Percentiles rank a stretch among this genome's conserved stretches.
Evolutionary conservation across 768 basidiomycete species (phyloP).

Genomic region (Kwoniella bestiolae): DNA sequence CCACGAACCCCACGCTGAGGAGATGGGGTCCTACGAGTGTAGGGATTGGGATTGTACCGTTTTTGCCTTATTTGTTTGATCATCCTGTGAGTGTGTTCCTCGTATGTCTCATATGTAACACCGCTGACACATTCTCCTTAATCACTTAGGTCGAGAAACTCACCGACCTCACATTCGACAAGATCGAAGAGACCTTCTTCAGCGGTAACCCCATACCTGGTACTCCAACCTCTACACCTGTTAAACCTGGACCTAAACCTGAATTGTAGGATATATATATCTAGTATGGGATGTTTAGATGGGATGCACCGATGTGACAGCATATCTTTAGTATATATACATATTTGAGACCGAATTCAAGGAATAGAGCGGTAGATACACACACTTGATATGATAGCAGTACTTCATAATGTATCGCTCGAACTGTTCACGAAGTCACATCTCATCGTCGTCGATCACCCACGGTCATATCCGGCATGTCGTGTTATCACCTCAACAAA

Average conservation of each 20-base stretch:
- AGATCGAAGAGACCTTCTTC: constrained; percentile 27
- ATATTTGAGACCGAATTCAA: too few relatives aligned
- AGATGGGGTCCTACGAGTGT: constrained; percentile 56
- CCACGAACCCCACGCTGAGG: constrained; percentile 43
- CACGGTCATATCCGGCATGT: too few relatives aligned
- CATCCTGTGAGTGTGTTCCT: constrained; percentile 43
- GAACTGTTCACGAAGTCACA: too few relatives aligned
- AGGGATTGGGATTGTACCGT: constrained; percentile 53
- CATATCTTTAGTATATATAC: too few relatives aligned
- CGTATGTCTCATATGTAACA: background rate
- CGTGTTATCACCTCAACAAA: too few relatives aligned
- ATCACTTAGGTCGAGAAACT: constrained; percentile 7
- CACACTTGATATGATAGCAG: too few relatives aligned
- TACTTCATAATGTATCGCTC: too few relatives aligned
- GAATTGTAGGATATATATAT: too few relatives aligned
- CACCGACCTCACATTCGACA: constrained; percentile 19
- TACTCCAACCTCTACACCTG: constrained; percentile 2
- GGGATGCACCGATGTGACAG: too few relatives aligned
- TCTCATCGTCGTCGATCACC: too few relatives aligned
- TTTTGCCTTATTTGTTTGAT: constrained; percentile 57
- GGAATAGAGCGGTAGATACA: too few relatives aligned
- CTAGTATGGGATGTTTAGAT: too few relatives aligned
- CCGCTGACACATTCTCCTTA: background rate
- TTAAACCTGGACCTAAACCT: constrained; percentile 1
- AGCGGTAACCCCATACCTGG: constrained; percentile 1